Evolutionary conservation across 176 grass and related monocot genomes (phyloP).

Genomic region (Triticum monococcum): DNA sequence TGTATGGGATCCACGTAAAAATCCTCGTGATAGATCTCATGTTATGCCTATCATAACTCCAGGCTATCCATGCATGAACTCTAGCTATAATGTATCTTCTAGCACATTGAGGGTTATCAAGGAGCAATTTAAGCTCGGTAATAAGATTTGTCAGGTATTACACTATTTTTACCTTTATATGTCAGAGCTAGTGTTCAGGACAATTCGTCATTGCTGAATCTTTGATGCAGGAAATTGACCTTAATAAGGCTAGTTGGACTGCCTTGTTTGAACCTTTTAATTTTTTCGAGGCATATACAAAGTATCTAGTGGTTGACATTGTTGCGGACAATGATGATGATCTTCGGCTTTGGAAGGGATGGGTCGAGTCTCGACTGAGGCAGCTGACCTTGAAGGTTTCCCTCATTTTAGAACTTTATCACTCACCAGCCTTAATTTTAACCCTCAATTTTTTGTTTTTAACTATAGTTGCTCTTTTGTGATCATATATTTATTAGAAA

Average conservation of each 20-base stretch:
- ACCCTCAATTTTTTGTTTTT: too few species aligned
- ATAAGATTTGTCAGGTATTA: constrained; percentile 79
- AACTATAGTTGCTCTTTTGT: constrained; percentile 4
- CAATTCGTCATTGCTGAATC: constrained; percentile 13
- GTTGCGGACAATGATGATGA: constrained; percentile 75
- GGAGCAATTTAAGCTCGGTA: constrained; percentile 80
- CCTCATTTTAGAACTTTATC: constrained; percentile 10
- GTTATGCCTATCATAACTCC: constrained; percentile 97
- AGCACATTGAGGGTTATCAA: constrained; percentile 86
- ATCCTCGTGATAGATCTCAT: constrained; percentile 73
- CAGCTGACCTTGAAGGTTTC: constrained; percentile 90
- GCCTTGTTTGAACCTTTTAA: constrained; percentile 79
- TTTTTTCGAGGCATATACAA: constrained; percentile 87
- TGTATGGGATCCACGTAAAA: constrained; percentile 95
- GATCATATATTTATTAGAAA: not conserved
- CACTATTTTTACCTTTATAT: constrained; percentile 15
- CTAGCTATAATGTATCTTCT: constrained; percentile 91
- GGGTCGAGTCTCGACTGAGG: constrained; percentile 88
- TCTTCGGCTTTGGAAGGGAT: constrained; percentile 93
- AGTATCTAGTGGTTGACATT: constrained; percentile 88
- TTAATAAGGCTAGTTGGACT: constrained; percentile 80
- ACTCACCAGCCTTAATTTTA: not conserved
- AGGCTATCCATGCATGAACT: constrained; percentile 98
- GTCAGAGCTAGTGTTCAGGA: constrained; percentile 20
- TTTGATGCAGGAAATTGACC: constrained; percentile 72